Base-by-base conservation (phyloP, 441 rosid species). In the Capsella rubella region DNA sequence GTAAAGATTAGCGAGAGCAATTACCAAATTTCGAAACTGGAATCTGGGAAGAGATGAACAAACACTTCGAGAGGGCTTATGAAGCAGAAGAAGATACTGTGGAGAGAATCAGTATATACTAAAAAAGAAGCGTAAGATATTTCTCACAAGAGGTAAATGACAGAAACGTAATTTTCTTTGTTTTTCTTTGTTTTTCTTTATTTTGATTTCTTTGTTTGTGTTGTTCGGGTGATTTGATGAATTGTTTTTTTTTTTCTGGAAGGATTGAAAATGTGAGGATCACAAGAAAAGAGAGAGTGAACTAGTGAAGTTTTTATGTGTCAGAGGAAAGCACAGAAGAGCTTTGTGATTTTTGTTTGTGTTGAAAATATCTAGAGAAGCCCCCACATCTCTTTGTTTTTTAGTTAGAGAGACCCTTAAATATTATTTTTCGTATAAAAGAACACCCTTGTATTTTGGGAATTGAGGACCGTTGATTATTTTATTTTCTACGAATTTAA, bases 251-350 rank as follows among this genome's bases (percentile, higher is more conserved):
- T 29, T 16, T 14, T 14, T 6, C 16, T 2, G n/a, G 16, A 58
- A 58, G 76, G 81, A 78, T 78, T 62, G 78, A 63, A 56, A 73
- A 15, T 73, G 75, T 73, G 78, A 8, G 81, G 78, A 68, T 78
- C 67, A 72, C 66, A 72, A 37, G 45, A 46, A 60, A 45, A 39
- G 71, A 49, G 71, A 56, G 77, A 78, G 71, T 61, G 78, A n/a
- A 29, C 31, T 3, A 72, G 74, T 67, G 49, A 43, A 45, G 62
- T 8, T 28, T 61, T 62, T 58, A 34, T 62, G 65, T 18, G 59
- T 5, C 14, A 46, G 29, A 63, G 71, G 52, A 39, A 21, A 75
- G 74, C 60, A 64, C 67, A 1, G 49, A 31, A 64, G 13, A 56
- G 15, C 53, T 46, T 75, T 35, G 3, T 35, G 10, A 7, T 35